Evolutionary conservation across 768 basidiomycete species (phyloP).

Genomic region (Xerocomellus amylosporus): DNA sequence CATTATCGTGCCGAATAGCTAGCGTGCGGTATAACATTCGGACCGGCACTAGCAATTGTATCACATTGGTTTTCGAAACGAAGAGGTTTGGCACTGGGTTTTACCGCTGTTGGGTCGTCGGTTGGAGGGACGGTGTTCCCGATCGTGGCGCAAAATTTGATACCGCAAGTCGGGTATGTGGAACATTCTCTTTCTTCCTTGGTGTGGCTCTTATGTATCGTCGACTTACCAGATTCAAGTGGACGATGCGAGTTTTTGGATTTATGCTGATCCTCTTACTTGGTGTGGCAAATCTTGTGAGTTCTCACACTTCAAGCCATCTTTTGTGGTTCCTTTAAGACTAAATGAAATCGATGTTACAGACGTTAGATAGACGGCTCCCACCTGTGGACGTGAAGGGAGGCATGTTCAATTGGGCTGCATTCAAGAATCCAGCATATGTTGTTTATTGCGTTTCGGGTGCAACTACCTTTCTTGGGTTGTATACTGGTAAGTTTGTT

Average conservation of each 20-base stretch:
- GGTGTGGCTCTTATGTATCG: neutral
- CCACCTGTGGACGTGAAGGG: conserved; percentile 53
- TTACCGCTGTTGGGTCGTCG: conserved; percentile 63
- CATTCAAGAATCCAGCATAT: conserved; percentile 49
- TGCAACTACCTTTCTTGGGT: conserved; percentile 58
- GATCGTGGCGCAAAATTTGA: conserved; percentile 53
- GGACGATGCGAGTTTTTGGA: conserved; percentile 72
- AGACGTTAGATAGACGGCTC: conserved; percentile 44
- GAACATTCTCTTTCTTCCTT: neutral
- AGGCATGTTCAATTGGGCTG: conserved; percentile 53
- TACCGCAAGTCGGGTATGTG: conserved; percentile 53
- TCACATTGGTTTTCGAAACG: conserved; percentile 72
- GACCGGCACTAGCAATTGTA: conserved; percentile 55
- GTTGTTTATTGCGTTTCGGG: conserved; percentile 56
- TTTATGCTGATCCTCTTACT: conserved; percentile 56
- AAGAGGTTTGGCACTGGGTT: conserved; percentile 56
- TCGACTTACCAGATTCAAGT: conserved; percentile 54
- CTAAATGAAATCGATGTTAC: neutral
- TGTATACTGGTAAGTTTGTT: conserved; percentile 55
- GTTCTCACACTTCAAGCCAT: conserved; percentile 2
- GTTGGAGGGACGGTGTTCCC: conserved; percentile 70
- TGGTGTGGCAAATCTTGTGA: conserved; percentile 52
- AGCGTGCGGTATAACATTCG: conserved; percentile 58
- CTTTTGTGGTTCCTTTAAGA: neutral
- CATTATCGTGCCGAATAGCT: conserved; percentile 12